Conservation (phyloP, 371 early-diverging fungal genomes). For the Choanephora cucurbitarum region DNA sequence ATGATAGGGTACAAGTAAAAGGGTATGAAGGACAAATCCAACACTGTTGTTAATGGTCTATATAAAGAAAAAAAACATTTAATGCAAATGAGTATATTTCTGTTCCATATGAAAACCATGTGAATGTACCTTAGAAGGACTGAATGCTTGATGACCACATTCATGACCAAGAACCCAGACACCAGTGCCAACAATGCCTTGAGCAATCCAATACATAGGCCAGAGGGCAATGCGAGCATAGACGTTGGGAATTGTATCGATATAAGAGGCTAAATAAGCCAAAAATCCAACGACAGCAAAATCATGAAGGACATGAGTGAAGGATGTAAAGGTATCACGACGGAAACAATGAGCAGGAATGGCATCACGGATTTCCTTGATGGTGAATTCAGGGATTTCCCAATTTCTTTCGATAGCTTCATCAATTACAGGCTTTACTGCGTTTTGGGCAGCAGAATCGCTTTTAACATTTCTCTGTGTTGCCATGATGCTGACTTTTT, state of each 20-base stretch:
- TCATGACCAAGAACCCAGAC: conserved; percentile 91
- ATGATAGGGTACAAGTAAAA: conserved; percentile 85
- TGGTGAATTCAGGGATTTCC: conserved; percentile 71
- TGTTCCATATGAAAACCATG: conserved; percentile 3
- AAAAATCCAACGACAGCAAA: conserved; percentile 61
- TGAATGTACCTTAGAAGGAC: conserved; percentile 57
- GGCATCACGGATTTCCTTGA: conserved; percentile 85
- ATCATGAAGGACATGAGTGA: conserved; percentile 73
- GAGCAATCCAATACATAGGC: conserved; percentile 77
- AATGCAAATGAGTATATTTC: background rate
- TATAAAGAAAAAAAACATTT: background rate
- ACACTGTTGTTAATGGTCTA: conserved; percentile 74
- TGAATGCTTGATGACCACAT: conserved; percentile 86
- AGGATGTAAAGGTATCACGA: conserved; percentile 71
- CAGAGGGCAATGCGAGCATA: conserved; percentile 61
- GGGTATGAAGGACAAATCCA: conserved; percentile 82
- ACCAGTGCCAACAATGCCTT: conserved; percentile 84
- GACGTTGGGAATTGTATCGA: conserved; percentile 56
- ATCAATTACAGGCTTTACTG: conserved; percentile 21
- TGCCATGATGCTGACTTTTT: conserved; percentile 19
- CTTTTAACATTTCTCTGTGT: conserved; percentile 23
- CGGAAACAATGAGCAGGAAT: conserved; percentile 89
- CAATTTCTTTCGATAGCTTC: conserved; percentile 54
- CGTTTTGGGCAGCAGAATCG: background rate
- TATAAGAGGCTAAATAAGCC: conserved; percentile 66